Conservation (phyloP, 1,284 basidiomycete genomes). For the Apiotrichum veenhuisii region DNA sequence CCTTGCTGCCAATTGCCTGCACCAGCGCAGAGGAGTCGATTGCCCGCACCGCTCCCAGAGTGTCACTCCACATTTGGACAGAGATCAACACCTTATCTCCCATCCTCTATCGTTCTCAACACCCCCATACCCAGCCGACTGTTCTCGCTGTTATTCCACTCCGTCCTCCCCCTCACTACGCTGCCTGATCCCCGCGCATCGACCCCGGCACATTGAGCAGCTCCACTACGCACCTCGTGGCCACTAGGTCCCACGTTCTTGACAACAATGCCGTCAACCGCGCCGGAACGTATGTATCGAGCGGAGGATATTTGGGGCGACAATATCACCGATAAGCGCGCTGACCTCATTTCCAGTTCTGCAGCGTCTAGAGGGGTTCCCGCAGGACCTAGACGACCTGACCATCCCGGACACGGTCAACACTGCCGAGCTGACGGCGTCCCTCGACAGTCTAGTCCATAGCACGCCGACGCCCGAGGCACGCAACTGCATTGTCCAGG, state of each 20-base stretch:
- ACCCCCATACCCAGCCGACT: no score
- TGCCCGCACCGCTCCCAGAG: no score
- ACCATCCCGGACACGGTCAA: neutral
- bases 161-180: no score
- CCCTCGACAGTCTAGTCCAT: slow-evolving; percentile 4
- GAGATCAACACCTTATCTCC: no score
- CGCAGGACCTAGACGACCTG: slow-evolving; percentile 14
- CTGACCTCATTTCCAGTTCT: slow-evolving; percentile 11
- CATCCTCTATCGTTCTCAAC: no score
- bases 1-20: no score
- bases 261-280: slow-evolving; percentile 1
- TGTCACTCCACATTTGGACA: no score
- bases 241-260: neutral
- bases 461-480: slow-evolving; percentile 13
- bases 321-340: neutral
- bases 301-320: no score
- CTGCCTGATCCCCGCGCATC: no score
- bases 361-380: slow-evolving; percentile 18
- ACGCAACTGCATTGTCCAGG: slow-evolving; percentile 14
- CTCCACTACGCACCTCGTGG: neutral
- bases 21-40: no score
- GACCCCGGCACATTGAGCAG: no score
- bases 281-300: neutral
- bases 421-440: slow-evolving; percentile 7
- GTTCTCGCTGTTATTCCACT: no score